phyloP scores from a whole-genome alignment of 805 yeast genomes.

The Sugiyamaella floridensis region DNA sequence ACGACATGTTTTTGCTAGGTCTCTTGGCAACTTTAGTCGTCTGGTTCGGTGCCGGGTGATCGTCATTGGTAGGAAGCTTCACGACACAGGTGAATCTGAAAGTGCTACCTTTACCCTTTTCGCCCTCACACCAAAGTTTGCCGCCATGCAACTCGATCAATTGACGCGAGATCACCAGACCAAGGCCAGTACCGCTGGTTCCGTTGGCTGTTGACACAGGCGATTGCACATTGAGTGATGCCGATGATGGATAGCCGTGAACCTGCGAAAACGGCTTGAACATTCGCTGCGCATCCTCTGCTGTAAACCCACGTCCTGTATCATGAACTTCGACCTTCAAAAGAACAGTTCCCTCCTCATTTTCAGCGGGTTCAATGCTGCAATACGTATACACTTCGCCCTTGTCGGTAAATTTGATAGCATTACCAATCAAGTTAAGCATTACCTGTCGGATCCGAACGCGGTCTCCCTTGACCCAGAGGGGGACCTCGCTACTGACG shows the following conservation, averaged over 20 bases:
- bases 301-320: constrained; percentile 31
- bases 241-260: constrained; percentile 9
- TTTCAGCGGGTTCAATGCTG: constrained; percentile 6
- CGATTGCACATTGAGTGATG: not conserved
- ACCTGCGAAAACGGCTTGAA: constrained; percentile 32
- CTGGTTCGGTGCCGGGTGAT: constrained; percentile 19
- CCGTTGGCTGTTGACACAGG: constrained; percentile 11
- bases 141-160: constrained; percentile 31
- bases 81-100: constrained; percentile 27
- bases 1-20: not conserved
- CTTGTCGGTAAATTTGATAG: constrained; percentile 29
- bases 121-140: constrained; percentile 24
- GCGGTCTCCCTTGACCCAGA: constrained; percentile 30
- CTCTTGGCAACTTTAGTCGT: constrained; percentile 7
- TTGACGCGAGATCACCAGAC: constrained; percentile 31
- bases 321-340: constrained; percentile 29
- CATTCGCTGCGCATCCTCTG: constrained; percentile 27
- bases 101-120: constrained; percentile 27
- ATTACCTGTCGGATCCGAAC: constrained; percentile 31
- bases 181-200: constrained; percentile 31
- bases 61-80: constrained; percentile 23
- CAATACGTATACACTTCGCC: constrained; percentile 30
- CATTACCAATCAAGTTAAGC: constrained; percentile 31
- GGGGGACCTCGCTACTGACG: constrained; percentile 27
- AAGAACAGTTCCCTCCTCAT: constrained; percentile 5